These are phyloP conservation scores for Kodamaea leandrae DNA, from an alignment of 805 yeast genomes.

Conservation along the genomic window DNA sequence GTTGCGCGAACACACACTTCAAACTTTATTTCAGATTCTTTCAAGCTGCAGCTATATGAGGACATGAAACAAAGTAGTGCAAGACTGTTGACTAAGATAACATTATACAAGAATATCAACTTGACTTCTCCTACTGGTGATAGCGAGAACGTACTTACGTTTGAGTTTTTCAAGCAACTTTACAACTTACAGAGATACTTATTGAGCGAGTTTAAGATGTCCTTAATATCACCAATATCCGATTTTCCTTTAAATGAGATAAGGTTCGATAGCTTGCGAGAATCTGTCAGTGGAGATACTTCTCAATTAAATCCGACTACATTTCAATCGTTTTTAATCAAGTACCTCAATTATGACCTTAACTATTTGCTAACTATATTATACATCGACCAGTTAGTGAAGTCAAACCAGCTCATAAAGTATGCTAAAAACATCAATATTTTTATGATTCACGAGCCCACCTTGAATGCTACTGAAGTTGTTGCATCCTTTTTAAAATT, in stretches of 20 bases:
- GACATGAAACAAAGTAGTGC: neutral
- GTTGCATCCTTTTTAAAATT: conserved; percentile 3
- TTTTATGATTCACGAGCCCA: conserved; percentile 20
- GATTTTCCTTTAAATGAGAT: conserved; percentile 11
- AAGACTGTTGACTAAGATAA: conserved; percentile 7
- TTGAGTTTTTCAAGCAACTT: conserved; percentile 14
- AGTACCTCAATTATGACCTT: conserved; percentile 27
- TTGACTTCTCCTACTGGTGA: neutral
- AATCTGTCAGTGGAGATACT: neutral
- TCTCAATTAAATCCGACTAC: neutral
- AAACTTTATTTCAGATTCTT: neutral
- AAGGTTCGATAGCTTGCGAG: conserved; percentile 1
- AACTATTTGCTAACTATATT: conserved; percentile 20
- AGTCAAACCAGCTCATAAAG: conserved; percentile 29
- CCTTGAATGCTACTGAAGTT: neutral
- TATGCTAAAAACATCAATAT: conserved; percentile 23
- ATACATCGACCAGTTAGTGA: conserved; percentile 24
- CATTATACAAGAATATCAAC: conserved; percentile 9
- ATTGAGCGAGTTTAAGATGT: conserved; percentile 2
- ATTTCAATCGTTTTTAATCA: conserved; percentile 14
- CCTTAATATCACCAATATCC: conserved; percentile 13
- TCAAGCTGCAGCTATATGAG: neutral
- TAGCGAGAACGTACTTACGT: conserved; percentile 13
- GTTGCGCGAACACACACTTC: neutral
- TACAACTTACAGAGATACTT: conserved; percentile 10